Percentiles rank a stretch among this genome's conserved stretches.
Conservation (phyloP, 1,139 yeast genomes). For the Nakaseomyces nivariensis region DNA sequence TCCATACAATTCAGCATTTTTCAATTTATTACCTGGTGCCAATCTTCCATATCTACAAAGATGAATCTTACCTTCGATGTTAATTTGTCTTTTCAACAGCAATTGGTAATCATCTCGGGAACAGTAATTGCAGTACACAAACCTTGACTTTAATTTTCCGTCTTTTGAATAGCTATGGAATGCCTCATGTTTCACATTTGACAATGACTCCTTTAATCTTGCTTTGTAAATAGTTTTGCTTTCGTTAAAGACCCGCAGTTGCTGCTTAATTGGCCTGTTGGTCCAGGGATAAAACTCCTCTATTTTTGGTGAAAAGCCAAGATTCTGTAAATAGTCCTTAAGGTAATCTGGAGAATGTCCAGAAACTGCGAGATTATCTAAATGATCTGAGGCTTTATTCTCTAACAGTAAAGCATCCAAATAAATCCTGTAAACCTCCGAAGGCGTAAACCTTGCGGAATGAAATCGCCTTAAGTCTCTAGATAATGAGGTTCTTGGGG, state of each 20-base stretch:
- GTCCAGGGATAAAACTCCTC: constrained; percentile 51
- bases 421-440: constrained; percentile 51
- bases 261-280: constrained; percentile 42
- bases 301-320: constrained; percentile 42
- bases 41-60: constrained; percentile 41
- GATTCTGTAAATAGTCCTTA: constrained; percentile 30
- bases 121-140: constrained; percentile 61
- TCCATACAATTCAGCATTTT: constrained; percentile 44
- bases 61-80: constrained; percentile 40
- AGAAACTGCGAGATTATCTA: constrained; percentile 32
- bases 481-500: constrained; percentile 78
- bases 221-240: constrained; percentile 44
- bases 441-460: constrained; percentile 48
- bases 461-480: constrained; percentile 76
- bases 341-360: not conserved
- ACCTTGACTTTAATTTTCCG: constrained; percentile 46
- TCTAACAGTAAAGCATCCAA: constrained; percentile 29
- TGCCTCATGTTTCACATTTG: constrained; percentile 62
- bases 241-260: constrained; percentile 34
- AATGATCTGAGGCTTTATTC: constrained; percentile 36
- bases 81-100: constrained; percentile 34
- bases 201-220: constrained; percentile 55
- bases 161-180: constrained; percentile 54
- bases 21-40: constrained; percentile 40
- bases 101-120: constrained; percentile 43